These are phyloP conservation scores for Quercus lobata DNA, from an alignment of 331 rosid species.

Conservation along the genomic window DNA sequence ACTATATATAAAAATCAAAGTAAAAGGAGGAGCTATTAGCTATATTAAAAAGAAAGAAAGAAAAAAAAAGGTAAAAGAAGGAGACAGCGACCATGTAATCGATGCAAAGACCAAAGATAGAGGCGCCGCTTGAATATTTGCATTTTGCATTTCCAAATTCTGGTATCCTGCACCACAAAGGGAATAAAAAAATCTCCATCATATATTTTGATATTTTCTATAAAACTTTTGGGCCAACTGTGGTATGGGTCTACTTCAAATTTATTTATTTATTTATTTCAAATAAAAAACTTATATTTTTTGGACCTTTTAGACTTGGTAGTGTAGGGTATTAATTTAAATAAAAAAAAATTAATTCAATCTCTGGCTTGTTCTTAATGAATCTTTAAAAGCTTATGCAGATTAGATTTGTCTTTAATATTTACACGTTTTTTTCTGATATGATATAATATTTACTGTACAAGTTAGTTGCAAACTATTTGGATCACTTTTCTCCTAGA, in stretches of 20 bases:
- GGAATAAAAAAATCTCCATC: background rate
- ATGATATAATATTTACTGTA: too few relatives aligned
- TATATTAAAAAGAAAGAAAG: too few relatives aligned
- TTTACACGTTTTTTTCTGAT: too few relatives aligned
- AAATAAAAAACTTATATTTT: background rate
- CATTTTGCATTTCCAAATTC: background rate
- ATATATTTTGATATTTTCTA: background rate
- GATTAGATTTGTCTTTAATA: too few relatives aligned
- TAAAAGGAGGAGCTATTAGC: slow-evolving; percentile 16
- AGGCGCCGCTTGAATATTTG: slow-evolving; percentile 27
- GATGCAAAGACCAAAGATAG: slow-evolving; percentile 22
- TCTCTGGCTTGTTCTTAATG: background rate
- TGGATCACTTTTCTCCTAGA: too few relatives aligned
- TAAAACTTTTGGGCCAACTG: background rate
- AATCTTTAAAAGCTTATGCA: too few relatives aligned
- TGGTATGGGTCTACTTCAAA: background rate
- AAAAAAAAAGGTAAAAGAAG: background rate
- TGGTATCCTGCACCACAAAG: slow-evolving; percentile 10
- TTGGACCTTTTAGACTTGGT: background rate
- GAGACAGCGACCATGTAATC: slow-evolving; percentile 19
- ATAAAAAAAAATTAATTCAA: background rate
- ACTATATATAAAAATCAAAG: background rate
- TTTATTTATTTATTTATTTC: too few relatives aligned
- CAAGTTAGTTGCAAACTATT: too few relatives aligned
- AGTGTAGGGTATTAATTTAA: background rate